Base-by-base conservation (phyloP, 306 rosid species). In the Sicyos baderoa region DNA sequence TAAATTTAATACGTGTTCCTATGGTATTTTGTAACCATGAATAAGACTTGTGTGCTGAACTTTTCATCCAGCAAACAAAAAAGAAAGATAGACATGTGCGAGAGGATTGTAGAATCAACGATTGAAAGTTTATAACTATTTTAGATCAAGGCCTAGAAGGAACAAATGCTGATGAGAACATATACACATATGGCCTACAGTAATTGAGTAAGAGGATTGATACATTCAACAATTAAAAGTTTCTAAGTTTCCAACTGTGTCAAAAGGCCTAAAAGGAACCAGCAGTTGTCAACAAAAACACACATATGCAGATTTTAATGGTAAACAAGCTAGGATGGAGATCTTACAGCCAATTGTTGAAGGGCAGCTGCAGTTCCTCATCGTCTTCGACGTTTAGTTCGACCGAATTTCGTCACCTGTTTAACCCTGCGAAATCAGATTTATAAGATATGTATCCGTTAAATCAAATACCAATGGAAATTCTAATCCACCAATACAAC, bases 301-400 rank as follows among this genome's bases (percentile, higher is more conserved):
- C 29, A 44, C 0, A 56, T 3, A 32, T 2, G 23, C 3, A 19
- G 12, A 22, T 19, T 45, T 45, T 3, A 65, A 13, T 48, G 19
- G 21, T 44, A 64, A 7, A 13, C 6, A 44, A 47, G 35, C 7
- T 45, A 7, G 17, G 42, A 47, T 12, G 8, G 42, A 66, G 21
- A 66, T 45, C 71, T 66, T 66, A 66, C 71, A 11, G 35, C 42
- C 71, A 66, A 23, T 47, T 6, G 55, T 54, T 45, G 19, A 47
- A 22, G 7, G 2, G 55, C 54, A 45, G 32, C 42, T 0, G 3
- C 12, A 14, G 21, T 23, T 22, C 42, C 55, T 21, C 14, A 14
- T 14, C 18, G 40, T 47, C 55, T 45, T 14, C 42, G 47, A 44
- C 40, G 7, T 14, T 5, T 42, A 40, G 70, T 11, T 64, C 13